phyloP scores from a whole-genome alignment of 108 stramenopile species.

The Fistulifera solaris region DNA sequence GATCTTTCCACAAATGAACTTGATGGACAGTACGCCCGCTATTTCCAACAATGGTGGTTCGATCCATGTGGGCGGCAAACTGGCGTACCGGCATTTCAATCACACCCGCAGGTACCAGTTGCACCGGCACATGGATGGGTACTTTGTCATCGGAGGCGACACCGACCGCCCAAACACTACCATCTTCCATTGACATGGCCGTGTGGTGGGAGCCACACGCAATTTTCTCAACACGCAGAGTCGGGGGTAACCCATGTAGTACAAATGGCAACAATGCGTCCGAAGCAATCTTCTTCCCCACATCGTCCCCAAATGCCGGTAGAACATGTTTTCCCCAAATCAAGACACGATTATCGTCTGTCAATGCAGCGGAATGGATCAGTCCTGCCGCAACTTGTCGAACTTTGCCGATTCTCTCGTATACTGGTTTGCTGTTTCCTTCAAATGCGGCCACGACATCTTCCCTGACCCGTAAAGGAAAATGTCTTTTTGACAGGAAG shows the following conservation, averaged over 20 bases:
- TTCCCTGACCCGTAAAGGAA: constrained; percentile 13
- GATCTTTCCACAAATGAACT: constrained; percentile 66
- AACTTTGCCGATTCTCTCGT: constrained; percentile 21
- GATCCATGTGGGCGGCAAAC: constrained; percentile 72
- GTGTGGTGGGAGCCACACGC: constrained; percentile 81
- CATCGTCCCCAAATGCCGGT: constrained; percentile 1
- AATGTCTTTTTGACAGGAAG: constrained; percentile 18
- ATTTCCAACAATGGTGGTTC: constrained; percentile 60
- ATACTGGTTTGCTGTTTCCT: constrained; percentile 3
- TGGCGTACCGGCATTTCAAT: constrained; percentile 51
- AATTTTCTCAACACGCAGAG: constrained; percentile 34
- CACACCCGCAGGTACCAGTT: constrained; percentile 48
- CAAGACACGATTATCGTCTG: constrained; percentile 56
- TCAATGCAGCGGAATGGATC: constrained; percentile 59
- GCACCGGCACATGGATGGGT: constrained; percentile 57
- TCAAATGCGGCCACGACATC: background rate
- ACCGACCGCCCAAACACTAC: constrained; percentile 74
- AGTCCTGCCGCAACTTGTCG: constrained; percentile 53
- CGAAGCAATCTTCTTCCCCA: constrained; percentile 4
- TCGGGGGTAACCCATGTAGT: constrained; percentile 47
- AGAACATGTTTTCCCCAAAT: constrained; percentile 76
- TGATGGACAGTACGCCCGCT: constrained; percentile 49
- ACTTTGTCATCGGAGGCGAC: constrained; percentile 59
- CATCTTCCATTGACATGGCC: constrained; percentile 73
- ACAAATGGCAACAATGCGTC: constrained; percentile 47